These are phyloP conservation scores for Komagataella mondaviorum DNA, from an alignment of 805 yeast genomes.

Conservation along the genomic window DNA sequence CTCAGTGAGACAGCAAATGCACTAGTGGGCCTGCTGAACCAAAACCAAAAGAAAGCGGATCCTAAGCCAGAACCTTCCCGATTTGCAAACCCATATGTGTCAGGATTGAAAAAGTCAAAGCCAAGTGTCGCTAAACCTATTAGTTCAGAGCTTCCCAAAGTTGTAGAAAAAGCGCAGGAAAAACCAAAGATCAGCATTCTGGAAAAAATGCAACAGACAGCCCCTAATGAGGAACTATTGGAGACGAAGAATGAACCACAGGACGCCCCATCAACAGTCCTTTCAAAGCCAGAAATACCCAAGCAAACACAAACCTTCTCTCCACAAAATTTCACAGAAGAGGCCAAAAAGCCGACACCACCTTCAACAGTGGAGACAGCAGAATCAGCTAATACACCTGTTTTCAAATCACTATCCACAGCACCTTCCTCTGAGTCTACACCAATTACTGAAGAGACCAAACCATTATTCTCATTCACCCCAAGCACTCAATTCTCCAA, in stretches of 20 bases:
- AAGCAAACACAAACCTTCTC: neutral
- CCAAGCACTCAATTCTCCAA: neutral
- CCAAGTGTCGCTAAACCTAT: neutral
- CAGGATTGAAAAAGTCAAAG: neutral
- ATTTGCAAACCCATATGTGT: neutral
- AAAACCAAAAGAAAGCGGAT: neutral
- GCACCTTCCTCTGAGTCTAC: neutral
- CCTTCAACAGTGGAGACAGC: neutral
- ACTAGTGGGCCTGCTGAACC: conserved; percentile 10
- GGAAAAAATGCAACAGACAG: neutral
- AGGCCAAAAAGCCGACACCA: neutral
- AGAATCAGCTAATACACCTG: neutral
- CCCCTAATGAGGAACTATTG: neutral
- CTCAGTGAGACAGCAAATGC: conserved; percentile 13
- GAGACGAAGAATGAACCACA: neutral
- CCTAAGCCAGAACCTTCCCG: neutral
- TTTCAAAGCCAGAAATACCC: neutral
- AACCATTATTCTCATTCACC: neutral
- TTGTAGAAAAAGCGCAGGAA: neutral
- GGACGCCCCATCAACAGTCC: neutral
- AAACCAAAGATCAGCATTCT: neutral
- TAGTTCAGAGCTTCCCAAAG: neutral
- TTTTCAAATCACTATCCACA: neutral
- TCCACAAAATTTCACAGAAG: neutral
- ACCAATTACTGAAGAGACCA: neutral